Percentiles rank a stretch among this genome's conserved stretches.
phyloP scores from a whole-genome alignment of 2,329 filamentous ascomycete species.

The Pseudopyricularia cyperi region DNA sequence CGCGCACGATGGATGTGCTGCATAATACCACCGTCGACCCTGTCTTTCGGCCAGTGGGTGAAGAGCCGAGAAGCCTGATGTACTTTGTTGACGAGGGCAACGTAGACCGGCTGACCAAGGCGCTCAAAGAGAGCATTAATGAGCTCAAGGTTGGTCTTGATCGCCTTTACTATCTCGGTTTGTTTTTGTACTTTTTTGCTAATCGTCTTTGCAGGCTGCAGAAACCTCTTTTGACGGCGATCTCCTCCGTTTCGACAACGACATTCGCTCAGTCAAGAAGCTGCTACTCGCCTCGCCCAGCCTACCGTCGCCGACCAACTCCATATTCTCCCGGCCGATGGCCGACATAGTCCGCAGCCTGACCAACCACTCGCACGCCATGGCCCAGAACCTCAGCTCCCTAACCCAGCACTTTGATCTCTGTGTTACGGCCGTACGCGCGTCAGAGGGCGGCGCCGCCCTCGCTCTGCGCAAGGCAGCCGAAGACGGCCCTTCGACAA shows the following conservation, averaged over 20 bases:
- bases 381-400: conserved; percentile 69
- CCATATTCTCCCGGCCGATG: conserved; percentile 27
- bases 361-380: conserved; percentile 63
- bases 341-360: conserved; percentile 46
- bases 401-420: conserved; percentile 84
- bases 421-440: conserved; percentile 80
- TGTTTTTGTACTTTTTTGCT: neutral
- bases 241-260: conserved; percentile 60
- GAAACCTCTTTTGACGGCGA: conserved; percentile 67
- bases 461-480: conserved; percentile 56
- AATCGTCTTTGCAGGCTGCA: conserved; percentile 29
- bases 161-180: neutral
- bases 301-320: conserved; percentile 18
- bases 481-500: conserved; percentile 32
- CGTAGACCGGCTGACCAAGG: conserved; percentile 51
- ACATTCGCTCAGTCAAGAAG: conserved; percentile 53
- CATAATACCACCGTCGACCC: conserved; percentile 51
- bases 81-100: conserved; percentile 66
- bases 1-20: conserved; percentile 53
- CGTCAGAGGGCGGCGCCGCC: conserved; percentile 70
- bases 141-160: conserved; percentile 46
- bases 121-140: conserved; percentile 57
- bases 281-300: conserved; percentile 28
- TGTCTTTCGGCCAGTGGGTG: conserved; percentile 44
- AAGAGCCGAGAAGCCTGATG: conserved; percentile 49